Percentiles rank a stretch among this genome's conserved stretches.
Conservation (phyloP, 1,139 yeast species). For the Kodamaea ohmeri region DNA sequence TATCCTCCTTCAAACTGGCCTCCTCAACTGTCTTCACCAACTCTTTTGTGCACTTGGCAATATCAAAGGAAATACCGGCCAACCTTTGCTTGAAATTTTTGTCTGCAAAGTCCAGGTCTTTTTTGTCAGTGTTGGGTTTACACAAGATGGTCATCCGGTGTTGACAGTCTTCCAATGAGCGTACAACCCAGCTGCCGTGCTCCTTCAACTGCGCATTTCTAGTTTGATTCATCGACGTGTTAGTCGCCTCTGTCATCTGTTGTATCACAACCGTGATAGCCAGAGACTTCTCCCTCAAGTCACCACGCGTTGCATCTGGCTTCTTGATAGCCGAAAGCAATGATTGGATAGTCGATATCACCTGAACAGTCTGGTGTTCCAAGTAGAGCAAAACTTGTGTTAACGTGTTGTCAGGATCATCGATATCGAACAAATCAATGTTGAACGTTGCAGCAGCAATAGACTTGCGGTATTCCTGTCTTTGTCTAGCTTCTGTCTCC, state of each 20-base stretch:
- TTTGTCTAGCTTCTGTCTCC: conserved; percentile 38
- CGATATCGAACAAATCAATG: conserved; percentile 72
- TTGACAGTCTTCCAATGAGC: conserved; percentile 79
- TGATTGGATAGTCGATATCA: conserved; percentile 84
- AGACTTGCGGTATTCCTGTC: conserved; percentile 49
- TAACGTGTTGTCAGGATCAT: conserved; percentile 83
- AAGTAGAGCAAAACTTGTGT: conserved; percentile 80
- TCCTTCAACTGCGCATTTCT: conserved; percentile 80
- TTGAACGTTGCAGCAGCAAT: conserved; percentile 61
- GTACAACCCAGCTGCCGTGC: conserved; percentile 89
- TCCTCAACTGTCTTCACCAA: conserved; percentile 94
- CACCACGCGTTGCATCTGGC: conserved; percentile 75
- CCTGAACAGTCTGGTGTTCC: conserved; percentile 93
- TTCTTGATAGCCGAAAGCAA: conserved; percentile 72
- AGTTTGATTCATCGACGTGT: conserved; percentile 84
- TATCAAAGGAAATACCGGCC: conserved; percentile 94
- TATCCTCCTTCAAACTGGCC: conserved; percentile 82
- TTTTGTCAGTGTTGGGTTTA: conserved; percentile 44
- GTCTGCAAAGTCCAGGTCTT: conserved; percentile 72
- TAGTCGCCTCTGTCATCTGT: conserved; percentile 89
- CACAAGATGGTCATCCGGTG: conserved; percentile 72
- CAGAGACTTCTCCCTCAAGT: conserved; percentile 65
- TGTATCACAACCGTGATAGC: conserved; percentile 75
- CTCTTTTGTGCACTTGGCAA: conserved; percentile 94
- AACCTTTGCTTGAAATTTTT: conserved; percentile 87